phyloP scores from a whole-genome alignment of 345 rosid species.

The Hibiscus syriacus region DNA sequence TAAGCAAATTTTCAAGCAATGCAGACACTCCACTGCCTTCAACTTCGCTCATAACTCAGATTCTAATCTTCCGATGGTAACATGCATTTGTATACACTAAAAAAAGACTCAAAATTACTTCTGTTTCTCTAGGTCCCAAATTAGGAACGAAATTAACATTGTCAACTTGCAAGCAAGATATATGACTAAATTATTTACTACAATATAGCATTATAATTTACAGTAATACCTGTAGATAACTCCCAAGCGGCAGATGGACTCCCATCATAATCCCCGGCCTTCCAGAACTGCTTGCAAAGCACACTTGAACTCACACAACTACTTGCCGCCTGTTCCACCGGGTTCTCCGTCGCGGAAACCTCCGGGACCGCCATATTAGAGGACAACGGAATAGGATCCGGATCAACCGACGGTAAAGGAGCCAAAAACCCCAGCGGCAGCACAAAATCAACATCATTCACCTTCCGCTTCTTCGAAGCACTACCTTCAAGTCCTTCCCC shows the following conservation, averaged over 20 bases:
- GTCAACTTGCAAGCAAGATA: not conserved
- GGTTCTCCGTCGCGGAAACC: not conserved
- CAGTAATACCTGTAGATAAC: conserved; percentile 36
- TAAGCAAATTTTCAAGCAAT: not conserved
- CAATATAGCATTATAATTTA: not conserved
- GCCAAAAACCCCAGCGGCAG: conserved; percentile 45
- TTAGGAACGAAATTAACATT: not conserved
- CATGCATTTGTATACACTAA: no score
- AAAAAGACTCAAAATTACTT: no score
- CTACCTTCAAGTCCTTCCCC: conserved; percentile 8
- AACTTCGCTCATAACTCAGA: no score
- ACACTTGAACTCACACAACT: conserved; percentile 6
- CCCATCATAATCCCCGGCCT: conserved; percentile 85
- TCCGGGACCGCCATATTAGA: not conserved
- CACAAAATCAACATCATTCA: conserved; percentile 21
- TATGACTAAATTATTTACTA: not conserved
- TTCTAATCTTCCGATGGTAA: no score
- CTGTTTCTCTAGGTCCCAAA: not conserved
- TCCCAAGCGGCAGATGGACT: conserved; percentile 40
- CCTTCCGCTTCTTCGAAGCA: conserved; percentile 18
- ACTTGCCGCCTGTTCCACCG: not conserved
- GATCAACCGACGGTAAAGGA: conserved; percentile 25
- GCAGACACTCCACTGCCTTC: no score
- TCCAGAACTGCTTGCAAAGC: conserved; percentile 77
- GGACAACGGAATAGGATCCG: conserved; percentile 3